Evolutionary conservation across 805 yeast species (phyloP), one percentile per base, ranked within the genome.

Genomic region (Yueomyces sp.): DNA sequence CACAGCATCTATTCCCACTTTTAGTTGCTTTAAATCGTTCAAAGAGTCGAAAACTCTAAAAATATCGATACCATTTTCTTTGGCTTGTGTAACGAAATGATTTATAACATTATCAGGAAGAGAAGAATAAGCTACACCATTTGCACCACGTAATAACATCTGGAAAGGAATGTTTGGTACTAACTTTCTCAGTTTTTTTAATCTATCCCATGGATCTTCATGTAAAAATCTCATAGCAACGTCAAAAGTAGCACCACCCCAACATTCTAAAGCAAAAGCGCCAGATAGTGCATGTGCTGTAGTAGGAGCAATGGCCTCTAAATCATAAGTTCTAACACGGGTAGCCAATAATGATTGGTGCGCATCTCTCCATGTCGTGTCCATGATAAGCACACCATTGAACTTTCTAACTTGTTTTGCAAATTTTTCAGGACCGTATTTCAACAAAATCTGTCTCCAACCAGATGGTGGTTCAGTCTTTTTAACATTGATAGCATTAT

Each of bases 171-270:
- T 86, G 69, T 90, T 90, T 59, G 98, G 98, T 49, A 92, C 96
- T 44, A 81, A 73, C 58, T 74, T 74, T 66, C 97, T 77, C 64
- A 90, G 71, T 65, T 78, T 74, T 63, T 94, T 77, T 64, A 90
- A 73, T 67, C 98, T 79, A 46, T 75, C 94, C 98, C 98, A 90
- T 50, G 98, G 98, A 63, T 87, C 96, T 72, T 90, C 98, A 65
- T 88, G 85, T 56, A 90, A 72, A 74, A 90, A 90, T 65, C 97
- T 78, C 96, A 90, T 87, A 44, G 95, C 81, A 44, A 90, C 97
- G 60, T 90, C 98, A 59, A 90, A 90, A 36, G 98, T 90, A 44
- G 98, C 97, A 65, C 98, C 98, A 67, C 98, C 98, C 98, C 98
- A 90, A 72, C 96, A 90, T 69, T 90, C 98, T 44, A 90, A 70